Conservation (phyloP, 495 filamentous ascomycete species). For the Tuber calosporum region DNA sequence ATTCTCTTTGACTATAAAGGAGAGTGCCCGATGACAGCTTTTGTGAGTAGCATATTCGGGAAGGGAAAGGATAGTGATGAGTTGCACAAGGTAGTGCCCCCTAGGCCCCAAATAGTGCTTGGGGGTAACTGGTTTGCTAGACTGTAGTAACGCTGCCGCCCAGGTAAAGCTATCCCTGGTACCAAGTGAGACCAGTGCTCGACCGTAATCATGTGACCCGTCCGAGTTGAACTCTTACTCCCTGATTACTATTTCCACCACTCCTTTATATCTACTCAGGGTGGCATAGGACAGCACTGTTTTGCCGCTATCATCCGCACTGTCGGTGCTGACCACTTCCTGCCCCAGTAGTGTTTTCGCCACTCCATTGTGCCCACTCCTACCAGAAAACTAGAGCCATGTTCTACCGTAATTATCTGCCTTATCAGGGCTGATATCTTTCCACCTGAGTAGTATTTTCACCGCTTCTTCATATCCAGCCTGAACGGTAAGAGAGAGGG, state of each 20-base stretch:
- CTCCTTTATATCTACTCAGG: slow-evolving; percentile 20
- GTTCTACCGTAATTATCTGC: slow-evolving; percentile 15
- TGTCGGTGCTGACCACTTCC: no score
- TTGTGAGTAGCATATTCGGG: no score
- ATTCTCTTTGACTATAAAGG: no score
- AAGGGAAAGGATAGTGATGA: no score
- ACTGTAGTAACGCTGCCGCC: no score
- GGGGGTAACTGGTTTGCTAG: no score
- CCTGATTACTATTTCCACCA: slow-evolving; percentile 36
- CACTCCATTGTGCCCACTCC: slow-evolving; percentile 9
- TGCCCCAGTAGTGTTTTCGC: slow-evolving; percentile 17
- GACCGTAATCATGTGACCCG: slow-evolving; percentile 12
- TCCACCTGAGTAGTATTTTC: slow-evolving; percentile 26
- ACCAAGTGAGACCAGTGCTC: slow-evolving; percentile 16
- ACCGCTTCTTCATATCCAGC: slow-evolving; percentile 32
- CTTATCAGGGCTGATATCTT: slow-evolving; percentile 18
- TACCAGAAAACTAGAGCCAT: slow-evolving; percentile 18
- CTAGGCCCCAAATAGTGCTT: no score
- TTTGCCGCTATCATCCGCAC: not conserved
- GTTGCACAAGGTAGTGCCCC: no score
- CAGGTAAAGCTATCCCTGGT: slow-evolving; percentile 17
- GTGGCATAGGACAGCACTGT: slow-evolving; percentile 32
- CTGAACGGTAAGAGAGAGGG: no score
- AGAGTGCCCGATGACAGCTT: no score
- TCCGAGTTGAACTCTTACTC: slow-evolving; percentile 20